Percentiles rank a stretch among this genome's conserved stretches.
Evolutionary conservation across 208 protist species (phyloP).

Genomic region (Trypanosoma melophagium): DNA sequence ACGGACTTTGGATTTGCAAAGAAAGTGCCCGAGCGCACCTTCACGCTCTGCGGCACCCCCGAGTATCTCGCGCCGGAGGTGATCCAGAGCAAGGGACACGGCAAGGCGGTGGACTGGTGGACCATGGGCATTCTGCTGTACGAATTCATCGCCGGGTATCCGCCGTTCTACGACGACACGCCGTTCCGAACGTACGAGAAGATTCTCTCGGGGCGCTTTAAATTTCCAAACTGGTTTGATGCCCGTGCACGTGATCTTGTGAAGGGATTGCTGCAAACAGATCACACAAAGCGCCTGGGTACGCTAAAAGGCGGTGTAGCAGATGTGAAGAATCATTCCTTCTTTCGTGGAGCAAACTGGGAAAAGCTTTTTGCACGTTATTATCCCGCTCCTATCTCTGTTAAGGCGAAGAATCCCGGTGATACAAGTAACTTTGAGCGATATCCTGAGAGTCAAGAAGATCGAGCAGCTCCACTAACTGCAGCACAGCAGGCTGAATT

Average conservation of each 20-base stretch:
- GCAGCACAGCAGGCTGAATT: slow-evolving; percentile 86
- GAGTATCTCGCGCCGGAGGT: slow-evolving; percentile 93
- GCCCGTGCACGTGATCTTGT: slow-evolving; percentile 78
- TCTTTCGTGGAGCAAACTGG: slow-evolving; percentile 95
- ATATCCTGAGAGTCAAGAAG: slow-evolving; percentile 80
- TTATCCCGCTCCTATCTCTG: slow-evolving; percentile 79
- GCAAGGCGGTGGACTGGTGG: slow-evolving; percentile 97
- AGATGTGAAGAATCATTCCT: slow-evolving; percentile 95
- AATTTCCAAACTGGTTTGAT: slow-evolving; percentile 88
- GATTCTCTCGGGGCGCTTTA: slow-evolving; percentile 78
- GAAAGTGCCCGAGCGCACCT: slow-evolving; percentile 76
- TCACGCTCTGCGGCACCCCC: slow-evolving; percentile 89
- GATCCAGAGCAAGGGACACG: slow-evolving; percentile 90
- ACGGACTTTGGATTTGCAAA: slow-evolving; percentile 90
- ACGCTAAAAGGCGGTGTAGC: slow-evolving; percentile 83
- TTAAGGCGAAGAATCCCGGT: slow-evolving; percentile 72
- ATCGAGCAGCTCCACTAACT: slow-evolving; percentile 55
- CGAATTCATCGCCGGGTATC: slow-evolving; percentile 93
- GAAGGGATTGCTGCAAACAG: slow-evolving; percentile 82
- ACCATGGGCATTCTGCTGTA: slow-evolving; percentile 94
- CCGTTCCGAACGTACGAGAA: slow-evolving; percentile 88
- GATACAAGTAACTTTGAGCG: slow-evolving; percentile 90
- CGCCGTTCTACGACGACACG: slow-evolving; percentile 93
- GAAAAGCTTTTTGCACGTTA: slow-evolving; percentile 77
- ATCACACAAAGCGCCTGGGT: slow-evolving; percentile 88